A percentile compares a stretch with the other conserved stretches of the same genome.
Conservation (phyloP, 768 basidiomycete genomes). For the Pholiota microspora region DNA sequence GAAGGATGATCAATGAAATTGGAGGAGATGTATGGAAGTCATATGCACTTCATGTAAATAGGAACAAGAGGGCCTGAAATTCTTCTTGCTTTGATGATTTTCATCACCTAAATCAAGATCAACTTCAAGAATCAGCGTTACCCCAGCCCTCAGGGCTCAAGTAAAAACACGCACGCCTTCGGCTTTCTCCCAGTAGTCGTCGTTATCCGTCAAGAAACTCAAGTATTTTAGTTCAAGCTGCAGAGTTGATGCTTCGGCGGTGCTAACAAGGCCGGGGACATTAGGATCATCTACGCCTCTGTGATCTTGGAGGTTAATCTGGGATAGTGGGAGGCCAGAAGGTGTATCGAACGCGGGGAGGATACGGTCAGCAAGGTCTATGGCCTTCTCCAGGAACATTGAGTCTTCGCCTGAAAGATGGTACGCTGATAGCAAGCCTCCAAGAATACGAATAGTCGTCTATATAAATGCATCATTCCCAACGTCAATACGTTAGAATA, state of each 20-base stretch:
- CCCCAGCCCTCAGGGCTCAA: neutral
- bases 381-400: constrained; percentile 74
- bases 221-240: constrained; percentile 93
- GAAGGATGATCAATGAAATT: neutral
- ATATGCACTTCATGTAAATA: constrained; percentile 81
- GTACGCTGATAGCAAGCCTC: constrained; percentile 86
- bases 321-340: constrained; percentile 74
- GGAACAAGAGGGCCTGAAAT: constrained; percentile 72
- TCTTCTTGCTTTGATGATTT: constrained; percentile 58
- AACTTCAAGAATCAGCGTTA: neutral
- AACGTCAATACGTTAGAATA: constrained; percentile 51
- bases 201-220: constrained; percentile 70
- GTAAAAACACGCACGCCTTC: constrained; percentile 52
- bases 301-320: constrained; percentile 66
- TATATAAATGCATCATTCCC: constrained; percentile 30
- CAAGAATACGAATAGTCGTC: constrained; percentile 92
- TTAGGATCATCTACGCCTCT: constrained; percentile 61
- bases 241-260: constrained; percentile 83
- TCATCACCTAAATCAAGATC: constrained; percentile 54
- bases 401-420: constrained; percentile 72
- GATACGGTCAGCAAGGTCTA: constrained; percentile 82
- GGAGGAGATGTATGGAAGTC: too few relatives aligned
- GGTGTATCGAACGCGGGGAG: constrained; percentile 81
- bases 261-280: constrained; percentile 64
- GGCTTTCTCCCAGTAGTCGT: constrained; percentile 79